Evolutionary conservation across 768 basidiomycete genomes (phyloP).

Genomic region (Pilatotrama ljubarskyi): DNA sequence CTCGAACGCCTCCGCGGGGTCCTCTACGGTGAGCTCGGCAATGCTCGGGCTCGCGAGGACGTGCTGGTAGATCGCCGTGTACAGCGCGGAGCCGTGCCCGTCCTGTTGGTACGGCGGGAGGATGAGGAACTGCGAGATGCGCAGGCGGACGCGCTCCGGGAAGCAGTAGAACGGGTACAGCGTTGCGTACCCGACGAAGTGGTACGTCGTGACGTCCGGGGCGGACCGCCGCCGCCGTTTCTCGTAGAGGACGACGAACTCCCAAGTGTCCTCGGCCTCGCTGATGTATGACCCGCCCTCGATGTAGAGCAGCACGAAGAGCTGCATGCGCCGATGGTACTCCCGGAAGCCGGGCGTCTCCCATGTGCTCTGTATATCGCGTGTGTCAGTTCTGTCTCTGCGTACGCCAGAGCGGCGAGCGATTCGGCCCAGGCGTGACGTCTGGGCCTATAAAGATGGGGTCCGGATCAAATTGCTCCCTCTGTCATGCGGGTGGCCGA

Average conservation of each 20-base stretch:
- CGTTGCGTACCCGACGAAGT: conserved; percentile 93
- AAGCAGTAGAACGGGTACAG: conserved; percentile 96
- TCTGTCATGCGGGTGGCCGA: not conserved
- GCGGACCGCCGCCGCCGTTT: conserved; percentile 63
- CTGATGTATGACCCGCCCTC: conserved; percentile 95
- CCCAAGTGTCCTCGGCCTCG: conserved; percentile 93
- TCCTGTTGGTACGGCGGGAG: conserved; percentile 85
- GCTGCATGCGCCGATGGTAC: conserved; percentile 89
- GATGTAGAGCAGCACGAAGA: conserved; percentile 93
- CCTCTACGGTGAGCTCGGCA: conserved; percentile 95
- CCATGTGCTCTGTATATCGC: conserved; percentile 66
- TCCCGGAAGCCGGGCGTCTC: conserved; percentile 85
- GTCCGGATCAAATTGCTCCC: not conserved
- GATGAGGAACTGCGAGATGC: conserved; percentile 96
- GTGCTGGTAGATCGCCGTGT: conserved; percentile 81
- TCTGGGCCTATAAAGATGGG: not conserved
- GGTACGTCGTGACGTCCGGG: conserved; percentile 64
- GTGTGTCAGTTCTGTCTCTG: conserved; percentile 3
- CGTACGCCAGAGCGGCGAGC: not conserved
- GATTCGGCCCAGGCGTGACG: not conserved
- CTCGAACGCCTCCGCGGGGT: conserved; percentile 97
- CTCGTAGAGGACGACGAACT: conserved; percentile 90
- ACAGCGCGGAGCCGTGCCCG: conserved; percentile 91
- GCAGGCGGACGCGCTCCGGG: conserved; percentile 84
- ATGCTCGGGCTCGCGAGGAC: conserved; percentile 64